phyloP scores from a whole-genome alignment of 495 filamentous ascomycete species.

The Talaromyces trachyspermus region DNA sequence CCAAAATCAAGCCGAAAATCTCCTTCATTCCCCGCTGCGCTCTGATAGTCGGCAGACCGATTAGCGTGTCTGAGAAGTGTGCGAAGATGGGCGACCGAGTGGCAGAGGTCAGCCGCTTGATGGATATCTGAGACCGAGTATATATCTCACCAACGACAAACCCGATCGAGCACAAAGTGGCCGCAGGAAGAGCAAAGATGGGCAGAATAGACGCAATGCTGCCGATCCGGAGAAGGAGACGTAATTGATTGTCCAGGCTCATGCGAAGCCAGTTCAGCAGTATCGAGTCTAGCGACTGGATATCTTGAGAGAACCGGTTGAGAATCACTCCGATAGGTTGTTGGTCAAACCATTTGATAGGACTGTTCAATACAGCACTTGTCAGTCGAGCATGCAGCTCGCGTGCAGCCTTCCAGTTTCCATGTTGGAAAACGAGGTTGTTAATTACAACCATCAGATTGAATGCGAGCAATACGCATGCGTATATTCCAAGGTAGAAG shows the following conservation, averaged over 20 bases:
- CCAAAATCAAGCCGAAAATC: background rate
- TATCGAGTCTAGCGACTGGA: background rate
- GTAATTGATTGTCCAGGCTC: background rate
- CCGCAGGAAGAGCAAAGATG: background rate
- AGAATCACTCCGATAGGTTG: background rate
- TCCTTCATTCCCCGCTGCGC: background rate
- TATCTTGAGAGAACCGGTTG: background rate
- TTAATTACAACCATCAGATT: background rate
- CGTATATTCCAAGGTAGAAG: background rate
- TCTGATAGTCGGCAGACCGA: background rate
- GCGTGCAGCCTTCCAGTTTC: background rate
- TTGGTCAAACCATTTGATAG: background rate
- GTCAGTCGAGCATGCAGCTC: background rate
- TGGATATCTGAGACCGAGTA: background rate
- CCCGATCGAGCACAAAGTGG: background rate
- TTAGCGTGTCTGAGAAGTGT: background rate
- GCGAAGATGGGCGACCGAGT: background rate
- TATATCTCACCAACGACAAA: background rate
- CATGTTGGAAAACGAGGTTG: background rate
- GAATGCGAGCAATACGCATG: background rate
- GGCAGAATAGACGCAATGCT: background rate
- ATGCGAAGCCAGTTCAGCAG: background rate
- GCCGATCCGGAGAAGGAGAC: background rate
- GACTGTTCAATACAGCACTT: background rate
- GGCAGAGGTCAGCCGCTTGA: background rate